Conservation (phyloP, 441 rosid genomes). For the Populus hybrid region DNA sequence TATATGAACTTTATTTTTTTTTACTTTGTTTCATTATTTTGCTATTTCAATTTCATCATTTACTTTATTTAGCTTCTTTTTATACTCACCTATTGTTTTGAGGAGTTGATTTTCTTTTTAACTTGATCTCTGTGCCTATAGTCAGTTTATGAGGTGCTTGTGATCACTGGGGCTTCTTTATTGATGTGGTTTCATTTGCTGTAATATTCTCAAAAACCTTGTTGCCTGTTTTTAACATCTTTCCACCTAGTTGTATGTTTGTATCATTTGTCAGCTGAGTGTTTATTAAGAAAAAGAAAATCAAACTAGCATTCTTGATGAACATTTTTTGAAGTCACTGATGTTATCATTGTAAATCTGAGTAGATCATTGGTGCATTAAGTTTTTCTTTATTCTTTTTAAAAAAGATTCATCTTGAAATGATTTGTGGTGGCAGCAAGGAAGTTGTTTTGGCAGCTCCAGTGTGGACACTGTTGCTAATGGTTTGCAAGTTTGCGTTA, state of each 20-base stretch:
- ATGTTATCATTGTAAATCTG: not conserved
- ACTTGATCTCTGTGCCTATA: too few species aligned
- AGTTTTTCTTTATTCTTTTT: not conserved
- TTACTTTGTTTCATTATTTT: too few species aligned
- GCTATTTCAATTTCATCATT: too few species aligned
- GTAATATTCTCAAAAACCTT: not conserved
- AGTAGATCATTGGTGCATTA: not conserved
- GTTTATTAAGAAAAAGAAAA: not conserved
- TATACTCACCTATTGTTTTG: too few species aligned
- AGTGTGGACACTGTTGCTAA: conserved; percentile 34
- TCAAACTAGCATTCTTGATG: too few species aligned
- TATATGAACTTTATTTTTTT: too few species aligned
- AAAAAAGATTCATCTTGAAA: not conserved
- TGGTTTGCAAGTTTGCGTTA: conserved; percentile 50
- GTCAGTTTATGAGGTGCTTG: not conserved
- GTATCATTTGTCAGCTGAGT: not conserved
- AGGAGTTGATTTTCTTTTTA: too few species aligned
- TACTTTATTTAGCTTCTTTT: too few species aligned
- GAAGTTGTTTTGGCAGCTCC: not conserved
- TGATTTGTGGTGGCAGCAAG: conserved; percentile 56
- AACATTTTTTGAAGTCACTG: not conserved
- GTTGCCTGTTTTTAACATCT: not conserved
- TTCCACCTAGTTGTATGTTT: not conserved
- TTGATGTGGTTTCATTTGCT: too few species aligned
- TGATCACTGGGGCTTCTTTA: not conserved